Base-by-base conservation (phyloP, 2,329 filamentous ascomycete genomes). In the Beauveria varroae region DNA sequence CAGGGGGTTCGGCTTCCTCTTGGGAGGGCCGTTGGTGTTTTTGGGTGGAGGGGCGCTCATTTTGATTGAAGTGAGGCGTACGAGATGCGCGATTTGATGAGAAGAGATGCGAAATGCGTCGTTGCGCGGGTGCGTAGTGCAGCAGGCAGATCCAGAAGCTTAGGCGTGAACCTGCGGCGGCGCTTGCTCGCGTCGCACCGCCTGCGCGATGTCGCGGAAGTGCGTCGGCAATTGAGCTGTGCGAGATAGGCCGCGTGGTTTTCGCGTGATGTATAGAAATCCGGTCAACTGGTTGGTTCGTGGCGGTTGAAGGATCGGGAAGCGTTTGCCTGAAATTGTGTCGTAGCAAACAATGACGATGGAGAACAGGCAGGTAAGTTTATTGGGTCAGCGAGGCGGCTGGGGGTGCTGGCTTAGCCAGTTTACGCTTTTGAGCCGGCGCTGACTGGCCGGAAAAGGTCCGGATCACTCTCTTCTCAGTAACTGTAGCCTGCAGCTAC, bases 21-120 rank as follows among this genome's bases (percentile, higher is more conserved):
- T 61, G 20, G 72, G 66, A 54, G 66, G 62, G 60, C 73, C 74
- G 67, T 74, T 75, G 41, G 70, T 68, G 49, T 66, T 67, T 52
- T 71, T 71, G 30, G 76, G 66, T 10, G 74, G 74, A 51, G 74
- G 73, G 46, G 74, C 75, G 68, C 75, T 81, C 80, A 82, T 82
- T 34, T 53, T 46, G n/a, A 53, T 72, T 66, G 58, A 47, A 49
- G 57, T 28, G 26, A 61, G 8, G n/a, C 12, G 44, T 20, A 14
- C 4, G 12, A 34, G 18, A 7, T 28, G 9, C 3, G 28, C 4
- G 20, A 5, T 14, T 24, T 18, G 59, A 57, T 55, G 43, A 14
- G 34, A 9, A 16, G 22, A 12, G 34, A 14, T 12, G 22, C 18
- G 30, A 46, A 20, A 28, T 16, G 7, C 5, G 28, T 50, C 44